Evolutionary conservation across 164 flowering plant genomes (phyloP), one percentile per base, ranked within the genome.

Genomic region (Platanus orientalis): DNA sequence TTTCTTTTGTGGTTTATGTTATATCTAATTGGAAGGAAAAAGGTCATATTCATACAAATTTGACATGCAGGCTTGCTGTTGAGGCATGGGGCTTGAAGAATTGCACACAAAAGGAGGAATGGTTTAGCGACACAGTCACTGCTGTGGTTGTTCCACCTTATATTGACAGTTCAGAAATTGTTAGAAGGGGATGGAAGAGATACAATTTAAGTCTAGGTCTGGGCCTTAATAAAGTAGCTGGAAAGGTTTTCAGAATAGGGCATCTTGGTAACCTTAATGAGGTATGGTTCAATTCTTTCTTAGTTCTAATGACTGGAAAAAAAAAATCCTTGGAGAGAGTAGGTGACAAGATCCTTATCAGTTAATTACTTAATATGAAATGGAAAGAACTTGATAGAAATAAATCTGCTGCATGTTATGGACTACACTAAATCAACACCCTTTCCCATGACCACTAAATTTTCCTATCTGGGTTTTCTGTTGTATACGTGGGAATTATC

Each of bases 11-110:
- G 16, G 40, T 27, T 50, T 50, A 49, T 36, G 6, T 29, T 67
- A 25, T 24, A 23, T 25, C 16, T 49, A 44, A 12, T 57, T 66
- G 23, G 32, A 23, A 17, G 34, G 27, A 9, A 3, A 12, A 7
- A 9, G 25, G 3, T 1, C 17, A 49, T 1, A 54, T n/a, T 45
- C 16, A 14, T 45, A 4, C 32, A 52, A 50, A 17, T 62, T 54
- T 40, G 24, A 69, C 45, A 45, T 75, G 67, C 75, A 93, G 97
- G 74, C 90, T 83, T 64, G 97, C 98, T 59, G 96, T 91, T 71
- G 93, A 90, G 70, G 98, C 96, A 32, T 94, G 98, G 98, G 98
- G 98, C 23, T 76, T 94, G 83, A 89, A 90, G 79, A 91, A 91
- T 74, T 94, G 97, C 79, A 83, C 96, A 10, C 89, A 87, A 51